Percentiles rank a stretch among this genome's conserved stretches.
Evolutionary conservation across 352 stramenopile species (phyloP).

Genomic region (Phytopythium boreale): DNA sequence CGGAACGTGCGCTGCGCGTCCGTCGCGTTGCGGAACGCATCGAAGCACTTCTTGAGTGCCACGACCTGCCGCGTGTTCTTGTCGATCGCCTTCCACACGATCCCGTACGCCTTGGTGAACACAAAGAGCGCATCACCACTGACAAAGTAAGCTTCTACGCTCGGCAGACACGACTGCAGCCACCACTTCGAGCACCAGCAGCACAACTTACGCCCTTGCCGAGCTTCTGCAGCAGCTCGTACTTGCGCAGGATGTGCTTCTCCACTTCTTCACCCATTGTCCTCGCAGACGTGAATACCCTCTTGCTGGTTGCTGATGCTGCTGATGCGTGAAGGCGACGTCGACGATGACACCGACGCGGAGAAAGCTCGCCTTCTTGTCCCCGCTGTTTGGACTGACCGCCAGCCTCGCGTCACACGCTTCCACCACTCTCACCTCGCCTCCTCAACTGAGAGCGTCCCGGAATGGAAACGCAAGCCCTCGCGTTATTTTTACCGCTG

Average conservation of each 20-base stretch:
- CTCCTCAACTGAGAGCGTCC: neutral
- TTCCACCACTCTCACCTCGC: neutral
- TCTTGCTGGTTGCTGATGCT: neutral
- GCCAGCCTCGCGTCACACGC: neutral
- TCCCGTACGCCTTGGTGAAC: slow-evolving; percentile 85
- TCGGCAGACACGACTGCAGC: neutral
- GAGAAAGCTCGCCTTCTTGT: neutral
- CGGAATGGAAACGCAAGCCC: neutral
- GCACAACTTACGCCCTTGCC: slow-evolving; percentile 85
- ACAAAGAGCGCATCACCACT: slow-evolving; percentile 1
- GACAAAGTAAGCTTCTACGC: neutral
- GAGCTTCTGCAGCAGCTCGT: slow-evolving; percentile 92
- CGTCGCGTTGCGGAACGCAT: slow-evolving; percentile 94
- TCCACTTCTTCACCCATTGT: slow-evolving; percentile 92
- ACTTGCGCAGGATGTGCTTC: slow-evolving; percentile 92
- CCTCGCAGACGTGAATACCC: neutral
- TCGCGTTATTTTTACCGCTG: neutral
- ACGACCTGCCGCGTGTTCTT: slow-evolving; percentile 89
- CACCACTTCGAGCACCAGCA: neutral
- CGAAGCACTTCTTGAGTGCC: slow-evolving; percentile 97
- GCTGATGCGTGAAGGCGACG: neutral
- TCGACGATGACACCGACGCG: neutral
- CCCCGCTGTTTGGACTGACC: neutral
- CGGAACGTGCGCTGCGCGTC: slow-evolving; percentile 95
- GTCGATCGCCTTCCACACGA: slow-evolving; percentile 97